These are phyloP conservation scores for Fomitopsis pulvina DNA, from an alignment of 768 basidiomycete genomes.

Conservation along the genomic window DNA sequence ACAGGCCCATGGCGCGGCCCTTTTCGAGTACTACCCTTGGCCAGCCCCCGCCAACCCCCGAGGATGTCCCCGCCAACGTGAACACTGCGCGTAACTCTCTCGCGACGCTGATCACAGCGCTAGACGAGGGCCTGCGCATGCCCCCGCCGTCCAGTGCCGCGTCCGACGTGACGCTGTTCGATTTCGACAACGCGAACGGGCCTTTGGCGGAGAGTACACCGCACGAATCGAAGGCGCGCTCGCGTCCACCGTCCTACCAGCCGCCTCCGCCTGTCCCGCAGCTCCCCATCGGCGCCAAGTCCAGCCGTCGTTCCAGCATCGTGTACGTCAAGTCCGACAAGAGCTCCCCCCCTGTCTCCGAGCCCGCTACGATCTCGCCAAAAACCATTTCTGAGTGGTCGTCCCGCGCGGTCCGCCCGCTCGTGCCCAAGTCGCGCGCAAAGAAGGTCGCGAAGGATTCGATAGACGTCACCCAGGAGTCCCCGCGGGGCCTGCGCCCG, in stretches of 20 bases:
- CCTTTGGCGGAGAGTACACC: constrained; percentile 63
- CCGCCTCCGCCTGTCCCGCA: constrained; percentile 19
- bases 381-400: constrained; percentile 15
- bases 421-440: constrained; percentile 49
- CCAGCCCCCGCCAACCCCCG: constrained; percentile 39
- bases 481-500: constrained; percentile 45
- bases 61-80: constrained; percentile 43
- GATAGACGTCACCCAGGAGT: constrained; percentile 11
- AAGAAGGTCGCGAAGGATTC: constrained; percentile 33
- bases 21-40: constrained; percentile 12
- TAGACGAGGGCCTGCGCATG: constrained; percentile 23
- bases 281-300: constrained; percentile 13
- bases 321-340: constrained; percentile 59
- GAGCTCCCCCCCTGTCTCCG: constrained; percentile 13
- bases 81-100: constrained; percentile 49
- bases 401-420: constrained; percentile 38
- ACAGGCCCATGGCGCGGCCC: not conserved
- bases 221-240: constrained; percentile 33
- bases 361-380: constrained; percentile 3
- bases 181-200: constrained; percentile 28
- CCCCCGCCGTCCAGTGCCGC: constrained; percentile 44
- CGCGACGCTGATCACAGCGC: constrained; percentile 31
- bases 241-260: constrained; percentile 17
- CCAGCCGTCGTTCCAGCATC: constrained; percentile 49
- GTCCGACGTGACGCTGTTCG: constrained; percentile 57